Base-by-base conservation (phyloP, 106 monocot genomes). In the Dendrobium chrysotoxum region DNA sequence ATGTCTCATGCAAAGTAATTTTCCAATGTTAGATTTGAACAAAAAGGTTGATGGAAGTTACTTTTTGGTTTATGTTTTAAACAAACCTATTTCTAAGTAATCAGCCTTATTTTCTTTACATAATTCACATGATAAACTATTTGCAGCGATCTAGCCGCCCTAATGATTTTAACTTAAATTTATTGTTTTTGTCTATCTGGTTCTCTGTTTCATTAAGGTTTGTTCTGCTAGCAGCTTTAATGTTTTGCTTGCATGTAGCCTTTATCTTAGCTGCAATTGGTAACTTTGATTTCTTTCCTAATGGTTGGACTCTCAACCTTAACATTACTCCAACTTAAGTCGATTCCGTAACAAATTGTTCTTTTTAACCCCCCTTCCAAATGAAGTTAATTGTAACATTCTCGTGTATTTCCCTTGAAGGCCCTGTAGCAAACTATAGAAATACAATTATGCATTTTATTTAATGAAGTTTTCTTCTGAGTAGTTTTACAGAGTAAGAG, bases 401-500 rank as follows among this genome's bases (percentile, higher is more conserved):
- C 17, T 57, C 17, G 21, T n/a, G 57, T 57, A 57, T 57, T 57
- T 57, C 57, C 57, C 57, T 57, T n/a, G 21, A 57, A 18, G 57
- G 57, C n/a, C n/a, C 17, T 57, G 57, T n/a, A 57, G 57, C 55
- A 16, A 4, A 55, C 55, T 55, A 16, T 57, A 6, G 0, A 44
- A 44, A n/a, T 57, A 17, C 57, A 57, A n/a, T 57, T 20, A 57
- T 20, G 5, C 18, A 5, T 20, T 57, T n/a, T 57, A 57, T 57
- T 57, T 57, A 17, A 57, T 57, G 17, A n/a, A 57, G 2, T 57
- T 57, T 57, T 57, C 57, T 57, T 57, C 5, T 57, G 57, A 57
- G 57, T 57, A 57, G 57, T 57, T n/a, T 57, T 57, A n/a, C 57
- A 57, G 57, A 57, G 21, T n/a, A 57, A 57, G 57, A 57, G 57